These are phyloP conservation scores for Alternaria dauci DNA, from an alignment of 2,329 filamentous ascomycete species.

Conservation along the genomic window DNA sequence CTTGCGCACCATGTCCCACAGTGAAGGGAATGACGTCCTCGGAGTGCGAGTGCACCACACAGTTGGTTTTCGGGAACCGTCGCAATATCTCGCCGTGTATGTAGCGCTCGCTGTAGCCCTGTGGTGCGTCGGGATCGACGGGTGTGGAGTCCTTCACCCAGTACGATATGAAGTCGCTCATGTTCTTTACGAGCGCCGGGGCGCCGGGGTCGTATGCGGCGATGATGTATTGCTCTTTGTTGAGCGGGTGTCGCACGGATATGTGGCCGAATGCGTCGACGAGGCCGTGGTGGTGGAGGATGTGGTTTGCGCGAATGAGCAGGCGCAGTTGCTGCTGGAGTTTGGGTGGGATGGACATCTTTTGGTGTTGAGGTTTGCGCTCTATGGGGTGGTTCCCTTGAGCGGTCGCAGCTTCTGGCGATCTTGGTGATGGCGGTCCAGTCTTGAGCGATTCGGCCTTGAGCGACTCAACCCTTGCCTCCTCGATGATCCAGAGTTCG, in stretches of 20 bases:
- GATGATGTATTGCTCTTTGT: constrained; percentile 59
- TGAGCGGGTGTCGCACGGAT: constrained; percentile 59
- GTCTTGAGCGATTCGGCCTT: background rate
- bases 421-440: background rate
- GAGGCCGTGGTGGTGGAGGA: constrained; percentile 60
- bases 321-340: constrained; percentile 32
- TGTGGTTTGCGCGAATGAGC: constrained; percentile 53
- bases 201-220: constrained; percentile 54
- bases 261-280: constrained; percentile 65
- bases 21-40: constrained; percentile 54
- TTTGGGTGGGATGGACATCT: constrained; percentile 18
- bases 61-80: constrained; percentile 49
- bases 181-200: constrained; percentile 57
- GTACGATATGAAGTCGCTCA: constrained; percentile 59
- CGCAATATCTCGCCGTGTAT: constrained; percentile 55
- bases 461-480: background rate
- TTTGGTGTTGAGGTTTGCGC: background rate
- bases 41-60: constrained; percentile 54
- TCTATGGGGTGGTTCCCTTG: background rate
- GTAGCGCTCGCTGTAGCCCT: constrained; percentile 54
- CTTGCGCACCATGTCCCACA: constrained; percentile 35
- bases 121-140: constrained; percentile 50
- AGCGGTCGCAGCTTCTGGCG: background rate
- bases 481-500: background rate
- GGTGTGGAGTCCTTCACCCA: constrained; percentile 53